Evolutionary conservation across 108 stramenopile genomes (phyloP).

Genomic region (Parietichytrium sp.): DNA sequence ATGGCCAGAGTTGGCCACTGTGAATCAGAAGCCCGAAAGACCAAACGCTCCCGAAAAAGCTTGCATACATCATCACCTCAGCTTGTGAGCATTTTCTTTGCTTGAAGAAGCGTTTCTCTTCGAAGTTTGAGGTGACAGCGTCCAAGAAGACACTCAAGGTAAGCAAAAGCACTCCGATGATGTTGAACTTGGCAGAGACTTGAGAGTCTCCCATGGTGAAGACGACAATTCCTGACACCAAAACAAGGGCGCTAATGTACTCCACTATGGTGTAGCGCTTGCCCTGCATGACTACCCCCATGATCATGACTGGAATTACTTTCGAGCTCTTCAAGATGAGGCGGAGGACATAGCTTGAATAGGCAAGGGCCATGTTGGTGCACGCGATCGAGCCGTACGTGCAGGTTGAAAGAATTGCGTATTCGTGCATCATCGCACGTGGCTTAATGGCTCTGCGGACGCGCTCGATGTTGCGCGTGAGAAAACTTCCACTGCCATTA

Average conservation of each 20-base stretch:
- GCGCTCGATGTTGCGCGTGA: too few relatives aligned
- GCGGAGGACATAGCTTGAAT: conserved; percentile 1
- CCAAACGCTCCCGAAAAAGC: conserved; percentile 14
- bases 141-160: conserved; percentile 17
- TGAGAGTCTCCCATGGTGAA: conserved; percentile 31
- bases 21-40: neutral
- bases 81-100: conserved; percentile 24
- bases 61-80: conserved; percentile 31
- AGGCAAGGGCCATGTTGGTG: conserved; percentile 11
- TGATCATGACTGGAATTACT: conserved; percentile 24
- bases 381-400: neutral
- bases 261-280: conserved; percentile 17
- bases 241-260: neutral
- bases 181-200: conserved; percentile 16
- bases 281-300: conserved; percentile 29
- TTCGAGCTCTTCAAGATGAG: conserved; percentile 32
- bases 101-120: conserved; percentile 34
- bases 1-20: neutral
- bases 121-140: conserved; percentile 34
- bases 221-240: neutral
- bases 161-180: neutral
- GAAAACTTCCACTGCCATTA: too few relatives aligned
- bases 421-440: conserved; percentile 1
- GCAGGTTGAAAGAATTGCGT: conserved; percentile 18
- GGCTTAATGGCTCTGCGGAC: too few relatives aligned